Base-by-base conservation (phyloP, 148 eudicot genomes). In the Nyssa sinensis region DNA sequence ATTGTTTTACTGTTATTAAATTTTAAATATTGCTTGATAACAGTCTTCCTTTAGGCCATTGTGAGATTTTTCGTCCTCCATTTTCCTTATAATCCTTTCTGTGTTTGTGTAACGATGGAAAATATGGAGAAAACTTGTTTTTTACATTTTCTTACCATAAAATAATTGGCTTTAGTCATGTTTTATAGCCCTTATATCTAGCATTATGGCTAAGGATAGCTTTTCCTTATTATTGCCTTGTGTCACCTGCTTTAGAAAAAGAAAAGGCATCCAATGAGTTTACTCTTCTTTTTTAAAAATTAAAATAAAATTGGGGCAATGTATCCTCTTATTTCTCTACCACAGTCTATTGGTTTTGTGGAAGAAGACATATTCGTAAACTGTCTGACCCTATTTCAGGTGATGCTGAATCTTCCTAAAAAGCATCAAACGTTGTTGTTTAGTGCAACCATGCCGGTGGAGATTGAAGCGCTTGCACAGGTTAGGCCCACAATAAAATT, bases 381-480 rank as follows among this genome's bases (percentile, higher is more conserved):
- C 59, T 49, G 11, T 76, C 14, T 27, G n/a, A n/a, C 27, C 62
- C 30, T 53, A 59, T 62, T 71, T 69, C 71, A 85, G 88, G 86
- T 85, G 70, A 85, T 85, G 88, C 82, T 34, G 55, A 85, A 74
- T 78, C 84, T 85, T 73, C 88, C 86, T 3, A 61, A 72, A 73
- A 85, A 80, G 71, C 86, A 85, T 75, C 88, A 85, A 66, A 85
- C 88, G 14, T 69, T 85, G 84, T 67, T 85, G 59, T 85, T 85
- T 28, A 85, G 88, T 80, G 88, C 88, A 69, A 85, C 88, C 39
- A 85, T 85, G 88, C 88, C 88, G 5, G 80, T 78, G 76, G 88
- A 85, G 84, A 85, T 85, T 80, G 88, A 85, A 85, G 79, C 79
- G 64, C 78, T 85, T 30, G 86, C 88, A 59, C 86, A 83, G 88